Conservation (phyloP, 306 rosid species). For the Mucuna pruriens region DNA sequence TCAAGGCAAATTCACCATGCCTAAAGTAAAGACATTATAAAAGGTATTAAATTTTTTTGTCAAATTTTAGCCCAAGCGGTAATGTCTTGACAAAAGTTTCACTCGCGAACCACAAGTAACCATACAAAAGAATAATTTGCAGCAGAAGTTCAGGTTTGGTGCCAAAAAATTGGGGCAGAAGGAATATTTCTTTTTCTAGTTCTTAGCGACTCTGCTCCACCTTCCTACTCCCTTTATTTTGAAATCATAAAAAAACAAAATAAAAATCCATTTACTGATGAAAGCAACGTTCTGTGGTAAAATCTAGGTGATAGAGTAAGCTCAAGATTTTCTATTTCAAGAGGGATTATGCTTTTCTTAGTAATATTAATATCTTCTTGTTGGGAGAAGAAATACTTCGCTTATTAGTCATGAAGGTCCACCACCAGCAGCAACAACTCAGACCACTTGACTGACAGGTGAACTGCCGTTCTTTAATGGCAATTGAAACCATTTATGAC, state of each 20-base stretch:
- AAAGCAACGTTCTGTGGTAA: not conserved
- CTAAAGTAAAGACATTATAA: not conserved
- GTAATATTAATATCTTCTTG: not conserved
- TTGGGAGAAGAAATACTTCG: not conserved
- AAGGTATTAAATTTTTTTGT: not conserved
- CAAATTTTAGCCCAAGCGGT: not conserved
- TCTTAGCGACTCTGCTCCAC: conserved; percentile 18
- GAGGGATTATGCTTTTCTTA: not conserved
- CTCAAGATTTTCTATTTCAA: not conserved
- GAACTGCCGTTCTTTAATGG: conserved; percentile 28
- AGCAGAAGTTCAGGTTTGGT: conserved; percentile 22
- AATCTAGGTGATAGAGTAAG: not conserved
- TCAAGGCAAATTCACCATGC: conserved; percentile 8
- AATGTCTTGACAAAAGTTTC: conserved; percentile 3
- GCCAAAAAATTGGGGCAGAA: conserved; percentile 16
- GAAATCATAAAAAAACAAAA: not conserved
- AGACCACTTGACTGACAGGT: conserved; percentile 26
- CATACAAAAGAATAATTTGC: not conserved
- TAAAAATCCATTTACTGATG: not conserved
- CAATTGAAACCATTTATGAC: conserved; percentile 38
- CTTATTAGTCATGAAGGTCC: conserved; percentile 22
- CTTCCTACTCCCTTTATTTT: conserved; percentile 1
- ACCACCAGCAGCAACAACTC: conserved; percentile 25
- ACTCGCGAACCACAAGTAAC: conserved; percentile 14
- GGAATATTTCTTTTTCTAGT: conserved; percentile 32